Evolutionary conservation across 108 stramenopile species (phyloP), one percentile per base, ranked within the genome.

Genomic region (Pseudonitzschia multiseries): DNA sequence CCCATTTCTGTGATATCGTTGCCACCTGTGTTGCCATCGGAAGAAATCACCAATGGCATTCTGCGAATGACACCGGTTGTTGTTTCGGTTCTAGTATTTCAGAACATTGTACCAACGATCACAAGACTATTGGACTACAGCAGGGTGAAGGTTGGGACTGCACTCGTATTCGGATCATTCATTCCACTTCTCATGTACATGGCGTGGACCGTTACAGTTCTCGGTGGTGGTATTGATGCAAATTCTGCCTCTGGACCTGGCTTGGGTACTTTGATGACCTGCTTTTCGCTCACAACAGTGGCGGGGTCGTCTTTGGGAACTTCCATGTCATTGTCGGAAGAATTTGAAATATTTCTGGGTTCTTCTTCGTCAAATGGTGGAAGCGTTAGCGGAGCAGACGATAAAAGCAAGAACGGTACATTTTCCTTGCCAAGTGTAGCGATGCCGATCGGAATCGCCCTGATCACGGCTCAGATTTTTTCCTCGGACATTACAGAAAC

Each of bases 31-130:
- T 41, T 48, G 17, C 70, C 72, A 4, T 40, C 22, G 15, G 36
- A 18, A n/a, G 57, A 68, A 33, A 69, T 71, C 43, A 72, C 69
- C 14, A 70, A 70, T 48, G 50, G 40, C 29, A 44, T 76, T 3
- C 70, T 48, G 54, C 80, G 67, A 4, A 73, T 84, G 29, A 75
- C 79, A 6, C 92, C 92, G 0, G 73, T 93, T 18, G 50, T 93
- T 18, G 50, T 90, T 0, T 83, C 85, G 8, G 73, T 65, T 27
- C 61, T 88, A 57, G 79, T 87, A 20, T 90, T 81, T 72, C 92
- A 93, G 67, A 93, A 93, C 68, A 90, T 93, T 74, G 88, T 93
- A 6, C 92, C 92, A 28, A 83, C 85, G 42, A 69, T 93, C 18
- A 83, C 84, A 43, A 83, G 87, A 59, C 51, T 90, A 9, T 50